Evolutionary conservation across 805 yeast genomes (phyloP).

Genomic region (Candida namnaoensis): DNA sequence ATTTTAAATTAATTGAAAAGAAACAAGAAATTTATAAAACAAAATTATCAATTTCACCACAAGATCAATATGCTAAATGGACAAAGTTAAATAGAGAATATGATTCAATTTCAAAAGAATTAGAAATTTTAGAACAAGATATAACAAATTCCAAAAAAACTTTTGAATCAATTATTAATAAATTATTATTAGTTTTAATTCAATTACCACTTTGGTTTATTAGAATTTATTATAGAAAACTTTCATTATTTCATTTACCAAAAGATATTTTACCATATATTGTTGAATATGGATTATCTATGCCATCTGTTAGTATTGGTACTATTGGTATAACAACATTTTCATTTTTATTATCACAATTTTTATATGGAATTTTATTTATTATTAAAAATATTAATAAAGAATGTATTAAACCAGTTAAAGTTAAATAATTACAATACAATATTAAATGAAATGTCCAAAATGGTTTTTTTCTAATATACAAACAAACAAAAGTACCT

Average conservation of each 20-base stretch:
- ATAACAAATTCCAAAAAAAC: slow-evolving; percentile 18
- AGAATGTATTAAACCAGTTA: background rate
- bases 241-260: slow-evolving; percentile 53
- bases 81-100: slow-evolving; percentile 76
- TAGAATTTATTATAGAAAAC: slow-evolving; percentile 44
- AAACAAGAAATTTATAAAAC: slow-evolving; percentile 39
- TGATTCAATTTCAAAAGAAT: slow-evolving; percentile 47
- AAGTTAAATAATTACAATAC: background rate
- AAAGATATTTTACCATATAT: slow-evolving; percentile 43
- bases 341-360: slow-evolving; percentile 32
- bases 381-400: slow-evolving; percentile 8
- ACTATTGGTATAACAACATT: slow-evolving; percentile 52
- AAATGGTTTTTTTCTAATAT: too few species aligned
- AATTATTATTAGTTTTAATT: slow-evolving; percentile 19
- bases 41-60: slow-evolving; percentile 64
- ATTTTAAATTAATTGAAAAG: slow-evolving; percentile 29
- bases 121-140: slow-evolving; percentile 31
- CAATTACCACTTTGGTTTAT: slow-evolving; percentile 34
- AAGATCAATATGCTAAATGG: slow-evolving; percentile 94
- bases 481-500: too few species aligned
- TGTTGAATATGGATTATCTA: slow-evolving; percentile 47
- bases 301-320: slow-evolving; percentile 57
- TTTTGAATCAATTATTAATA: slow-evolving; percentile 20
- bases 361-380: slow-evolving; percentile 17
- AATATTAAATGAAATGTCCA: too few species aligned